Evolutionary conservation across 345 rosid species (phyloP).

Genomic region (Crucihimalaya himalaica): DNA sequence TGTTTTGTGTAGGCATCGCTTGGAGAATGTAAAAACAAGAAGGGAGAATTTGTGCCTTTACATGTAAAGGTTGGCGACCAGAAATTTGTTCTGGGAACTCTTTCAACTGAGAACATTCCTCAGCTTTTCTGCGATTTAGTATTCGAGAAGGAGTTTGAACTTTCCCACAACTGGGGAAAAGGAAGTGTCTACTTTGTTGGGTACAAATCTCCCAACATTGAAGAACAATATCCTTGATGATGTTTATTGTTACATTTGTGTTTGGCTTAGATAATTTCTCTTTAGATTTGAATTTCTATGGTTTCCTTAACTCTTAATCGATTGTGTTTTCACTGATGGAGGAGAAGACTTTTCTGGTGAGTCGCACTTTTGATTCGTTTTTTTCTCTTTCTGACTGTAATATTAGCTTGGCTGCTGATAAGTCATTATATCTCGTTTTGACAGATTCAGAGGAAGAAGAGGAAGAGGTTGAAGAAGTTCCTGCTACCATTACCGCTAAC

Average conservation of each 20-base stretch:
- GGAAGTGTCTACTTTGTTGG: conserved; percentile 70
- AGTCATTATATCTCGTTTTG: background rate
- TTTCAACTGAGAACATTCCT: conserved; percentile 50
- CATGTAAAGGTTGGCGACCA: conserved; percentile 51
- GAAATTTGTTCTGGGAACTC: conserved; percentile 63
- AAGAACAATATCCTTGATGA: conserved; percentile 24
- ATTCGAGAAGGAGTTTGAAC: conserved; percentile 73
- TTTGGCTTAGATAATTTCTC: background rate
- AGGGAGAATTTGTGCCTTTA: conserved; percentile 50
- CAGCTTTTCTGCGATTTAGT: conserved; percentile 64
- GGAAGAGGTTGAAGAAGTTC: conserved; percentile 13
- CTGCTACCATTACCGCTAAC: conserved; percentile 41
- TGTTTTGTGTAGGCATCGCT: conserved; percentile 57
- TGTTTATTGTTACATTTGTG: background rate
- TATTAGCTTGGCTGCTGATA: conserved; percentile 11
- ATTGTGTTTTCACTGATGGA: conserved; percentile 23
- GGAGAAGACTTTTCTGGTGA: conserved; percentile 27
- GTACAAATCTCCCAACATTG: conserved; percentile 42
- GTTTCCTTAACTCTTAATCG: conserved; percentile 21
- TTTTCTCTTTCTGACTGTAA: background rate
- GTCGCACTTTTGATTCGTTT: background rate
- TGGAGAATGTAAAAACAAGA: conserved; percentile 57
- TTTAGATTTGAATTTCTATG: background rate
- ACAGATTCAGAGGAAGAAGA: conserved; percentile 38
- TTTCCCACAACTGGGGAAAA: conserved; percentile 74